Conservation (phyloP, 352 stramenopile species). For the Globisporangium cylindrosporum region DNA sequence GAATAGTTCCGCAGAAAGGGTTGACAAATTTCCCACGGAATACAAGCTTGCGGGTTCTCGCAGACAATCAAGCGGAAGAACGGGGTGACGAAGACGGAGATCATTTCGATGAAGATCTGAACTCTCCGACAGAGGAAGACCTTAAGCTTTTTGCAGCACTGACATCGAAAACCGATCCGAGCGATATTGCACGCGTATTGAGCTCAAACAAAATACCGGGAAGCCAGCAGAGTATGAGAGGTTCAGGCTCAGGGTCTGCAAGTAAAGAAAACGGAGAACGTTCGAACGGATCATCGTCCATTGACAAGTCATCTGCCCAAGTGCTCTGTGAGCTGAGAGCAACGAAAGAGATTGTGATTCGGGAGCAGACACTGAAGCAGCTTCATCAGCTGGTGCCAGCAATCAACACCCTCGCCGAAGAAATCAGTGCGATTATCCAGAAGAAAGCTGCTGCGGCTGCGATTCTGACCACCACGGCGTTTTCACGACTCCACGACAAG, state of each 20-base stretch:
- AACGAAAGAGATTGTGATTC: constrained; percentile 59
- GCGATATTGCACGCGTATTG: not conserved
- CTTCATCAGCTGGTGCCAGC: constrained; percentile 25
- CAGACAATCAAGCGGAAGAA: constrained; percentile 6
- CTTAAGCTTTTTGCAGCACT: constrained; percentile 10
- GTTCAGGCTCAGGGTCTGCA: not conserved
- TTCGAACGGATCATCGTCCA: not conserved
- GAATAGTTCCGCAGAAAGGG: constrained; percentile 19
- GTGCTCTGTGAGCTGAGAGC: constrained; percentile 47
- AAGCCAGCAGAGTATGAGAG: not conserved
- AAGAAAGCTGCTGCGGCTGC: constrained; percentile 20
- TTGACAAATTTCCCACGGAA: constrained; percentile 19
- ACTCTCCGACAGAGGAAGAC: constrained; percentile 13
- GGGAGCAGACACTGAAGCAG: constrained; percentile 51
- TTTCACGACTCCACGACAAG: constrained; percentile 10
- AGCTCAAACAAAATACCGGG: not conserved
- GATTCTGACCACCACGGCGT: not conserved
- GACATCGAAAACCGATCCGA: not conserved
- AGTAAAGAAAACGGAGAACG: not conserved
- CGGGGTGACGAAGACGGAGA: not conserved
- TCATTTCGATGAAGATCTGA: not conserved
- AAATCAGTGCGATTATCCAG: constrained; percentile 30
- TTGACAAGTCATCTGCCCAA: constrained; percentile 31
- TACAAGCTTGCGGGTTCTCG: constrained; percentile 19
- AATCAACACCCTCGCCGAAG: constrained; percentile 27